Percentiles rank a stretch among this genome's conserved stretches.
Evolutionary conservation across 441 rosid genomes (phyloP).

Genomic region (Pelargonium fulgidum): DNA sequence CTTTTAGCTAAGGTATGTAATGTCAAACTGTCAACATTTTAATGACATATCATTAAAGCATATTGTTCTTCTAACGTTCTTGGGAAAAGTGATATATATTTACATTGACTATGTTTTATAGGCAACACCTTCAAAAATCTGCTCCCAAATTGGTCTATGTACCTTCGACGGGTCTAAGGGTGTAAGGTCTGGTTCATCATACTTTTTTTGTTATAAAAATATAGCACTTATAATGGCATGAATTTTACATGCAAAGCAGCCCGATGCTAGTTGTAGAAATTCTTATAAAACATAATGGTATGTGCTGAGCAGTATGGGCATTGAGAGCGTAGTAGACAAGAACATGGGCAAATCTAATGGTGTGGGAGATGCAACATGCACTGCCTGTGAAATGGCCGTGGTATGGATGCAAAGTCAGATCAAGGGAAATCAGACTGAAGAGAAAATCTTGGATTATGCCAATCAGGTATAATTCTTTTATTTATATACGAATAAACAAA

Average conservation of each 20-base stretch:
- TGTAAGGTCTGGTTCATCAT: conserved; percentile 37
- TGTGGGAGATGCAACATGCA: conserved; percentile 37
- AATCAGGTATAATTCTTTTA: conserved; percentile 30
- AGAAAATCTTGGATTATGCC: conserved; percentile 44
- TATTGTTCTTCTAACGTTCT: neutral
- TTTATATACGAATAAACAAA: conserved; percentile 13
- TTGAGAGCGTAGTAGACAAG: conserved; percentile 39
- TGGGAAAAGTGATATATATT: neutral
- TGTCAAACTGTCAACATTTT: neutral
- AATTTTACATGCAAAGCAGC: neutral
- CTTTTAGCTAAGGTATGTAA: conserved; percentile 48
- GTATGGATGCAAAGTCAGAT: conserved; percentile 65
- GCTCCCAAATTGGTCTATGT: conserved; percentile 55
- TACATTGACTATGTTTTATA: conserved; percentile 16
- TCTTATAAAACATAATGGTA: neutral
- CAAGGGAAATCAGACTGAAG: conserved; percentile 46
- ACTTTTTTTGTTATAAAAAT: too few relatives aligned
- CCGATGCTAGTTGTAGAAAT: neutral
- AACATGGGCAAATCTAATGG: conserved; percentile 30
- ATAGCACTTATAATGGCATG: conserved; percentile 1
- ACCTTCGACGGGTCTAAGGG: conserved; percentile 48
- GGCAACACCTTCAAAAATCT: conserved; percentile 50
- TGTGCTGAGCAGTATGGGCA: conserved; percentile 35
- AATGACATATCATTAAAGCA: neutral
- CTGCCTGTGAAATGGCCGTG: conserved; percentile 63